Base-by-base conservation (phyloP, 1,284 basidiomycete genomes). In the Cutaneotrichosporon cutaneum region DNA sequence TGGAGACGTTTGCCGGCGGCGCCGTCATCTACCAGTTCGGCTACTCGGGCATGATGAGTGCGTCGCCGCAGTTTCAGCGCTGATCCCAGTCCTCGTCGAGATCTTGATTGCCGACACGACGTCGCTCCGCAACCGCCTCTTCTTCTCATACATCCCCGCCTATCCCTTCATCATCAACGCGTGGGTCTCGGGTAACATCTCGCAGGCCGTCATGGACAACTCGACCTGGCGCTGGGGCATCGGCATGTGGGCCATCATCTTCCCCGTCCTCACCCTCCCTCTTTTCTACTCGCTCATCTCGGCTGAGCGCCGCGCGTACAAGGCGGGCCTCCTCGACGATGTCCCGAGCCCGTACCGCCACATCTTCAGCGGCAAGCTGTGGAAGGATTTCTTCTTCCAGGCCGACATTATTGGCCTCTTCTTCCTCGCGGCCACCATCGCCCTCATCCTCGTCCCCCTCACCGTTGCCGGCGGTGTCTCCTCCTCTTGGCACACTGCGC, bases 191-290 rank as follows among this genome's bases (percentile, higher is more conserved):
- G 62, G 58, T 14, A 27, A 62, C 44, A 44, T 67, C 30, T 8
- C 26, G 11, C 42, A 62, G 1, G 69, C 77, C 0, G 73, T 77
- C 9, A 62, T 30, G 10, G 39, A 50, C 42, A 18, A 10, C 26
- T 74, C 74, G 0, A 73, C 72, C 22, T 82, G 81, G 81, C 65
- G 71, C 44, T 81, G 78, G 77, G 80, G 77, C 56, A 74, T 79
- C 44, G 77, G 77, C 56, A 80, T 81, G 76, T 82, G 75, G 74
- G 78, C 73, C 6, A 80, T 81, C 67, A 80, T 82, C 63, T 78
- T 78, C 70, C 77, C 80, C 13, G 71, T 76, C 39, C 68, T 70
- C 57, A 54, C 71, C 18, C 45, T 80, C 22, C 77, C 79, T 5
- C 70, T 81, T 21, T 64, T 79, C 60, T 50, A 61, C 48, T 68